Conservation (phyloP, 1,139 yeast genomes). For the Geotrichum klebahnii region DNA sequence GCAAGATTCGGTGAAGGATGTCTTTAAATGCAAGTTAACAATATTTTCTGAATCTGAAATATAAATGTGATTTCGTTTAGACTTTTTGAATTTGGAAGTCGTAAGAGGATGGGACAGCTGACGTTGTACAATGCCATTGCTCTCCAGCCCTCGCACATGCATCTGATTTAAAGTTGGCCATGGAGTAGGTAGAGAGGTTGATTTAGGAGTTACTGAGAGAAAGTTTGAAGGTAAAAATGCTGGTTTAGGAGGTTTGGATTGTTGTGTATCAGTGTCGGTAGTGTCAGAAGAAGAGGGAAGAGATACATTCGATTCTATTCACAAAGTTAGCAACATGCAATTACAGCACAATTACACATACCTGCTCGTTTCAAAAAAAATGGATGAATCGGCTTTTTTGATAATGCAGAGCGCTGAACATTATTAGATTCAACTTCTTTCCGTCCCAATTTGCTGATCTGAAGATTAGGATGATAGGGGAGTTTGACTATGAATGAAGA, state of each 20-base stretch:
- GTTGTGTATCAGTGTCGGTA: background rate
- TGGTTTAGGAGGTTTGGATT: background rate
- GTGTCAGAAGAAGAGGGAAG: background rate
- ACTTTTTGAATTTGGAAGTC: background rate
- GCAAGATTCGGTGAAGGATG: background rate
- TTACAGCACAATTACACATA: background rate
- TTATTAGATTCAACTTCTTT: background rate
- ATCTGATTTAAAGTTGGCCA: slow-evolving; percentile 14
- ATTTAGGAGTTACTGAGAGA: background rate
- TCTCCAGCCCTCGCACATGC: slow-evolving; percentile 8
- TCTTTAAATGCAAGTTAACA: background rate
- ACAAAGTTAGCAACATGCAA: background rate
- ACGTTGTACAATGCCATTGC: background rate
- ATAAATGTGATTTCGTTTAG: background rate
- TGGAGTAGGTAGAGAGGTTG: slow-evolving; percentile 1
- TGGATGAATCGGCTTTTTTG: slow-evolving; percentile 26
- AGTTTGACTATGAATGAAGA: slow-evolving; percentile 6
- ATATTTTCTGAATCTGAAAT: slow-evolving; percentile 3
- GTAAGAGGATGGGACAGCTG: background rate
- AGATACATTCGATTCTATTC: too few relatives aligned
- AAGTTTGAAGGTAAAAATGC: background rate
- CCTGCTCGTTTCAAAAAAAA: slow-evolving; percentile 25
- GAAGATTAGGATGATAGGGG: background rate
- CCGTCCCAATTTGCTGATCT: background rate
- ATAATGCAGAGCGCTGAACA: background rate